Evolutionary conservation across 2,329 filamentous ascomycete genomes (phyloP).

Genomic region (Xylariaceae sp.): DNA sequence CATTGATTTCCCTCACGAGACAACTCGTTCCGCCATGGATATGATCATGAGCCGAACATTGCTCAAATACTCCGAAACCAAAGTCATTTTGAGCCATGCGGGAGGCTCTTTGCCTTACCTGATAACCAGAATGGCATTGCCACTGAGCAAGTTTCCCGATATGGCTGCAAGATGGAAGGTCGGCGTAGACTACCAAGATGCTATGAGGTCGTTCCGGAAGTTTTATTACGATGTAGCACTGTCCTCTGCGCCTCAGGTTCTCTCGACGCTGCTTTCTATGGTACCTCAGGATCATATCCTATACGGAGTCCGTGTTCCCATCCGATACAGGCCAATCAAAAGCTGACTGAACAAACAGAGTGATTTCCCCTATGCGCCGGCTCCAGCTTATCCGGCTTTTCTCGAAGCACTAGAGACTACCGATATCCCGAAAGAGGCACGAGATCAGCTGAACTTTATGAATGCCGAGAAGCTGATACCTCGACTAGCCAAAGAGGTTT

Average conservation of each 20-base stretch:
- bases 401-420: not conserved
- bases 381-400: not conserved
- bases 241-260: constrained; percentile 12
- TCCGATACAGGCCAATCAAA: not conserved
- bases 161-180: constrained; percentile 1
- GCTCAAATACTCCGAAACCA: constrained; percentile 33
- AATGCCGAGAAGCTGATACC: not conserved
- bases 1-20: constrained; percentile 45
- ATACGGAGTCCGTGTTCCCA: not conserved
- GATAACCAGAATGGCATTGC: constrained; percentile 26
- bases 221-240: constrained; percentile 34
- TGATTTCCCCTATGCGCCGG: not conserved
- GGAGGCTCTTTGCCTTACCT: constrained; percentile 44
- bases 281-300: constrained; percentile 4
- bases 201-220: not conserved
- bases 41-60: constrained; percentile 34
- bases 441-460: not conserved
- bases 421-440: not conserved
- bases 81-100: constrained; percentile 45
- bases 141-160: constrained; percentile 10
- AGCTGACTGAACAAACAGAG: not conserved
- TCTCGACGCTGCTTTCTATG: constrained; percentile 4
- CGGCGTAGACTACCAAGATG: not conserved
- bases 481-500: not conserved
- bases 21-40: constrained; percentile 34